A percentile compares a stretch with the other conserved stretches of the same genome.
Conservation (phyloP, 108 stramenopile genomes). For the Pseudonitzschia delicatissima region DNA sequence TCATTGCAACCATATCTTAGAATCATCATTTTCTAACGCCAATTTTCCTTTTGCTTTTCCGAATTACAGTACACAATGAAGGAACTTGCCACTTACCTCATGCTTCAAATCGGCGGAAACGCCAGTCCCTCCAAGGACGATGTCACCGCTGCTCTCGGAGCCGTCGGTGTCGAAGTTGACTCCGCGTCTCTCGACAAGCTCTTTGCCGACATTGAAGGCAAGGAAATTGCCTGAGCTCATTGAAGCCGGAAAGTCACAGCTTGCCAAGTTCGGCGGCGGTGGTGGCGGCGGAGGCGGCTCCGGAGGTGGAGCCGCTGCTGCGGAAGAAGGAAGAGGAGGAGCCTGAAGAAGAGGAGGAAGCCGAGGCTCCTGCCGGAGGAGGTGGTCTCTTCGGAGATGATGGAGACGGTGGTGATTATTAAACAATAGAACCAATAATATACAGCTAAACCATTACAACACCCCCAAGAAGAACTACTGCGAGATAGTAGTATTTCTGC, state of each 20-base stretch:
- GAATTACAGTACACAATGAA: slow-evolving; percentile 65
- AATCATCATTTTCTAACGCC: background rate
- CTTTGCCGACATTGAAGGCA: slow-evolving; percentile 90
- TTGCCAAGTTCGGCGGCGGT: slow-evolving; percentile 94
- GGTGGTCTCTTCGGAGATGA: slow-evolving; percentile 71
- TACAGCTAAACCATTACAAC: background rate
- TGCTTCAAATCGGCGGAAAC: slow-evolving; percentile 94
- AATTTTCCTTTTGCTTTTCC: background rate
- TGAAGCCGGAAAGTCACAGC: slow-evolving; percentile 71
- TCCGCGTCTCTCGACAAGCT: slow-evolving; percentile 58
- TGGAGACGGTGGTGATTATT: slow-evolving; percentile 72
- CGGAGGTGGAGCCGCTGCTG: slow-evolving; percentile 65
- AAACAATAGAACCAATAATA: slow-evolving; percentile 23
- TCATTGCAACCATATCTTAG: background rate
- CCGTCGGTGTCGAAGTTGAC: slow-evolving; percentile 92
- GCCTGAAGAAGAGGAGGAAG: slow-evolving; percentile 62
- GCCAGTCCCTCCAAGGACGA: slow-evolving; percentile 90
- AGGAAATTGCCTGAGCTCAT: slow-evolving; percentile 90
- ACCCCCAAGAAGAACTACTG: too few species aligned
- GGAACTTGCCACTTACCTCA: slow-evolving; percentile 94
- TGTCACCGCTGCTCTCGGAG: slow-evolving; percentile 82
- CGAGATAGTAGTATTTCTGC: too few species aligned
- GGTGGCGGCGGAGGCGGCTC: slow-evolving; percentile 86
- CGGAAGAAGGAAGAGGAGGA: slow-evolving; percentile 54
- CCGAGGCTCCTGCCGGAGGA: slow-evolving; percentile 58